Evolutionary conservation across 2,329 filamentous ascomycete genomes (phyloP), one percentile per base, ranked within the genome.

Genomic region (Thelonectria discophora): DNA sequence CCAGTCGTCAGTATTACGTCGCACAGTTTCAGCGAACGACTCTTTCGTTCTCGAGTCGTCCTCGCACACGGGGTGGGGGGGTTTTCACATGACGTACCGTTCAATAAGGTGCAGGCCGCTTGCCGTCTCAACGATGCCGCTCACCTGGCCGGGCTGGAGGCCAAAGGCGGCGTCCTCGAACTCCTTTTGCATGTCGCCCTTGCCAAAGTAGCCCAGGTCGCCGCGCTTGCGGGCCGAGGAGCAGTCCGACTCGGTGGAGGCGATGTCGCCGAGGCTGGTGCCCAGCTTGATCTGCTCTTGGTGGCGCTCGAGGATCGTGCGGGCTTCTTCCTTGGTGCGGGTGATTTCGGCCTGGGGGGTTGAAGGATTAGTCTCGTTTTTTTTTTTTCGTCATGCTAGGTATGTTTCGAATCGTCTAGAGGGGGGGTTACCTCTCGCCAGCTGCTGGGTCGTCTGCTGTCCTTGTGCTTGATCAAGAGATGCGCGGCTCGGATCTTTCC

Each of bases 141-240:
- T 97, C 73, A 98, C 88, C 79, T 97, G 87, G 34, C 93, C 94
- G 2, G 90, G 89, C 77, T 94, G 86, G 57, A 99, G 83, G n/a
- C 86, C 89, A 80, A 99, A 99, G 1, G 95, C 91, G 5, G 94
- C 94, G 58, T 97, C 93, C 80, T 99, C 95, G 74, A 99, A 99
- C 79, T 97, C 94, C 82, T 94, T 94, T 77, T 99, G 95, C 95
- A 99, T 99, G 73, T 98, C 94, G 27, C 93, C 93, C 72, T 86
- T 89, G 58, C 93, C 94, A 77, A 99, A 99, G 79, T 94, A 97
- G 18, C 95, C 95, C 81, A 99, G 81, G 76, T 99, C 95, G 59
- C 95, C 95, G 68, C 89, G 88, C 85, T 98, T 99, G 71, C 93
- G 88, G 30, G 95, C 94, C 71, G 93, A 97, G 78, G 92, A 97